Base-by-base conservation (phyloP, 768 basidiomycete genomes). In the Hypholoma sublateritium region DNA sequence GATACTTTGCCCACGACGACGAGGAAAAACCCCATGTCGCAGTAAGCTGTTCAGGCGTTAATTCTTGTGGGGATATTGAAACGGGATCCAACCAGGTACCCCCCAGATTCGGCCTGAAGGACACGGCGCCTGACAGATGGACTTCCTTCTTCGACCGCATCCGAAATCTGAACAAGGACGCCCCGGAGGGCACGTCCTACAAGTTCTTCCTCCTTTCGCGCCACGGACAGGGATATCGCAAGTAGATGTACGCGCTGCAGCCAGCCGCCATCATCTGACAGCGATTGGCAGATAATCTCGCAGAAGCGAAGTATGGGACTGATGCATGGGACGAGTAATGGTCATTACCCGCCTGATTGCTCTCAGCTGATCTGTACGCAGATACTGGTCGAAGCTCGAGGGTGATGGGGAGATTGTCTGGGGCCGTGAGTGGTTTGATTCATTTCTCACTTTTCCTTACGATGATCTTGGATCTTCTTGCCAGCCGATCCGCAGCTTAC, bases 161-260 rank as follows among this genome's bases (percentile, higher is more conserved):
- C n/a, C 55, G 67, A 5, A 56, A 68, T n/a, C 66, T 91, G 55
- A 86, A 88, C 56, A 58, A 63, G 1, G 59, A 62, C 2, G 77
- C 81, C 1, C 67, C 69, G 1, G 49, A 63, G 0, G 72, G 69
- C 1, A 74, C 73, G 21, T 69, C 69, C 11, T 86, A 85, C 72
- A 92, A 91, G 62, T 73, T 88, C 12, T 72, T 91, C 53, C 81
- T 87, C 56, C 68, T 91, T 1, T 81, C 80, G 2, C 75, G 90
- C 60, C 90, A 93, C 59, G 90, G 90, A 1, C 74, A 91, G 69
- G 90, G 88, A 53, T 82, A 78, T 62, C 89, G 89, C 89, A 68
- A 61, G 87, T 55, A n/a, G 19, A 9, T 73, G 4, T 62, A 34
- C 44, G 14, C 50, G 12, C 45, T 44, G 16, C 8, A 25, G 24